Conservation (phyloP, 2,329 filamentous ascomycete species). For the Clonostachys byssicola region DNA sequence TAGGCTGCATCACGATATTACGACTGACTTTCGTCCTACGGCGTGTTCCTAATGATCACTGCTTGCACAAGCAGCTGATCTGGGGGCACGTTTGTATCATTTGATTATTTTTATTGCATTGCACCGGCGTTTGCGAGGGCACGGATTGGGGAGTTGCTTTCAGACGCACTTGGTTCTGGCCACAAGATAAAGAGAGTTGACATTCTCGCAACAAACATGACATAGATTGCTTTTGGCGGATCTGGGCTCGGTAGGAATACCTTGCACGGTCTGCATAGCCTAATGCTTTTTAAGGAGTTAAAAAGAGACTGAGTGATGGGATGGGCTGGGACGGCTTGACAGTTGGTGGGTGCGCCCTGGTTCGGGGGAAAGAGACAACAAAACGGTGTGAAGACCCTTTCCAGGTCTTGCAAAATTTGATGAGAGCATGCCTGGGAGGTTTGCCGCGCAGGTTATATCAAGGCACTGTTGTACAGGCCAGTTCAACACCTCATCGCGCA, state of each 20-base stretch:
- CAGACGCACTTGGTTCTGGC: conserved; percentile 21
- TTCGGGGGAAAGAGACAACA: conserved; percentile 8
- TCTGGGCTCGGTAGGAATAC: background rate
- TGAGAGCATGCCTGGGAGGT: too few relatives aligned
- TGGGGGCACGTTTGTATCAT: conserved; percentile 27
- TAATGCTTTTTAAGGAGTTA: conserved; percentile 1
- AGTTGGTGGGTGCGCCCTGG: conserved; percentile 20
- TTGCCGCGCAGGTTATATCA: too few relatives aligned
- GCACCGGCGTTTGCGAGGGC: conserved; percentile 51
- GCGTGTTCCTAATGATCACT: conserved; percentile 3
- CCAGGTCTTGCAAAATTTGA: too few relatives aligned
- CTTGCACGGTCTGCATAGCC: background rate
- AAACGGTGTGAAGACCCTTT: background rate
- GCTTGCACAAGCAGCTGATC: background rate
- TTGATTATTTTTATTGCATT: conserved; percentile 41
- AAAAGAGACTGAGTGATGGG: conserved; percentile 17
- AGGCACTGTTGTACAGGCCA: too few relatives aligned
- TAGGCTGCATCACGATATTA: conserved; percentile 43
- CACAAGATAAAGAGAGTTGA: conserved; percentile 28
- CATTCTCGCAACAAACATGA: conserved; percentile 23
- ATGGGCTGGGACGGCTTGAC: conserved; percentile 23
- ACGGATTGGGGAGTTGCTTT: conserved; percentile 14
- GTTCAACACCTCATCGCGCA: too few relatives aligned
- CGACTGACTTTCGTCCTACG: conserved; percentile 29
- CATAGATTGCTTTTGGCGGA: conserved; percentile 3